phyloP scores from a whole-genome alignment of 2,329 filamentous ascomycete genomes.

The Cytospora schulzeri region DNA sequence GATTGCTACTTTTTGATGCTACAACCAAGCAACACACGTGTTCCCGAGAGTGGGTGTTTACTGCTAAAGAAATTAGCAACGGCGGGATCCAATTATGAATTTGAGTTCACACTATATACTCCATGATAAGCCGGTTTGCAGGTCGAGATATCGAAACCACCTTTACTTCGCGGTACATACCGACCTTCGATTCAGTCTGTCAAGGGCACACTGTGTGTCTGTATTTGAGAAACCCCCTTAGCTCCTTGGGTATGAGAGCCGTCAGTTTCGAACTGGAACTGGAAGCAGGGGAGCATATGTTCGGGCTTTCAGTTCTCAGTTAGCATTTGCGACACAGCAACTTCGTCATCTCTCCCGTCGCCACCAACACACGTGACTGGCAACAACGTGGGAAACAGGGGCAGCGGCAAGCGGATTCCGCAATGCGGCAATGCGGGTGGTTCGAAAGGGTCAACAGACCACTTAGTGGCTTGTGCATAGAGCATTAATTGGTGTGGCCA shows the following conservation, averaged over 20 bases:
- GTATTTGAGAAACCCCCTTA: background rate
- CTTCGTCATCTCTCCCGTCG: no score
- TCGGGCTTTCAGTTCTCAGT: no score
- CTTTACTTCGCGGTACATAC: no score
- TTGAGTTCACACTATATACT: no score
- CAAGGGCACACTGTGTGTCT: background rate
- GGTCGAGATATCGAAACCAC: no score
- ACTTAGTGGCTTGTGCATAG: background rate
- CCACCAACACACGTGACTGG: background rate
- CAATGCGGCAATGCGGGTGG: background rate
- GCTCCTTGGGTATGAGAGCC: no score
- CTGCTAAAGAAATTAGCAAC: background rate
- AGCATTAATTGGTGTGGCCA: background rate
- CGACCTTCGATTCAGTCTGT: no score
- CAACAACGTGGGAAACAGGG: no score
- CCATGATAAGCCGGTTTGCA: no score
- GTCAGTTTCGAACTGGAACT: background rate
- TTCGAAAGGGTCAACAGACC: background rate
- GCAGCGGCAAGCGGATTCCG: background rate
- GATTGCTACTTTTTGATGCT: background rate
- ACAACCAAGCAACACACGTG: conserved; percentile 2
- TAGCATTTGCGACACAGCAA: no score
- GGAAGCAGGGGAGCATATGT: background rate
- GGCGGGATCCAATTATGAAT: background rate
- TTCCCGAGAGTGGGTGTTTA: background rate